Evolutionary conservation across 2,329 filamentous ascomycete genomes (phyloP).

Genomic region (Pleoardoris graminearum): DNA sequence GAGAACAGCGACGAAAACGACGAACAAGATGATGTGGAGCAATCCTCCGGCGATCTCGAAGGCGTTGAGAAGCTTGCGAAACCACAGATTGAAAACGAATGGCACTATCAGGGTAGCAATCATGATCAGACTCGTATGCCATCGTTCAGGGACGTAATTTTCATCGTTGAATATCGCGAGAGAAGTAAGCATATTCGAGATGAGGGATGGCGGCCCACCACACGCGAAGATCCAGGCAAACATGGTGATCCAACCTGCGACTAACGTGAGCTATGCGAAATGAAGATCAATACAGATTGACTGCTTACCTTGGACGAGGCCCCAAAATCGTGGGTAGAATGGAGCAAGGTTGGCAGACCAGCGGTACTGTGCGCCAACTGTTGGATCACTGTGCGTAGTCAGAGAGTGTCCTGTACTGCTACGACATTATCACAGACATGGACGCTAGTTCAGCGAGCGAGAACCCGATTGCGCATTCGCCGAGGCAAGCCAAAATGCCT

Average conservation of each 20-base stretch:
- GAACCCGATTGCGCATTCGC: constrained; percentile 36
- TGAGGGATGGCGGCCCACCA: constrained; percentile 30
- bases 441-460: constrained; percentile 38
- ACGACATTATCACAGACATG: constrained; percentile 21
- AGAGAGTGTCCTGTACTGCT: not conserved
- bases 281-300: not conserved
- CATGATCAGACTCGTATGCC: constrained; percentile 56
- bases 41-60: constrained; percentile 53
- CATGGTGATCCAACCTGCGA: constrained; percentile 48
- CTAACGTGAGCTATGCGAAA: constrained; percentile 31
- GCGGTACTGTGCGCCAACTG: constrained; percentile 39
- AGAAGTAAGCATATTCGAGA: constrained; percentile 30
- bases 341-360: constrained; percentile 39
- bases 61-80: constrained; percentile 49
- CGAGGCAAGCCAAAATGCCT: constrained; percentile 29
- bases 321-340: constrained; percentile 28
- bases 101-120: constrained; percentile 48
- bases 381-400: constrained; percentile 27
- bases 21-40: constrained; percentile 54
- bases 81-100: constrained; percentile 50
- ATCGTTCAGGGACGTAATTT: constrained; percentile 45
- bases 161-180: constrained; percentile 44
- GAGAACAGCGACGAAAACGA: constrained; percentile 53
- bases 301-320: constrained; percentile 31
- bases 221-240: constrained; percentile 44